Evolutionary conservation across 768 basidiomycete genomes (phyloP).

Genomic region (Clavaria fumosa): DNA sequence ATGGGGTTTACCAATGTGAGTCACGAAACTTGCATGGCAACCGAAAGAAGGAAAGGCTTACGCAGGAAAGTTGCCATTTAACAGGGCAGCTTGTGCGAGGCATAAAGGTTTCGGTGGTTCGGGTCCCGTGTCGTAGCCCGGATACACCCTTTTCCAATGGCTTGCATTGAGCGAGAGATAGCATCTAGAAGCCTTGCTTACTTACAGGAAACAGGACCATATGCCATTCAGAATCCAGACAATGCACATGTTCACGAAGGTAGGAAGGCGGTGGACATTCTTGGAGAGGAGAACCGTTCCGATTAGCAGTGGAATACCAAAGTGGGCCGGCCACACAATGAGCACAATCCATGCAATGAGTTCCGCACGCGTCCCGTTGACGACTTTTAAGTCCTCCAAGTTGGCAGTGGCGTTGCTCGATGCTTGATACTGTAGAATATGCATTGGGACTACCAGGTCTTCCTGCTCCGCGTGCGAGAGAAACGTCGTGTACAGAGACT

Average conservation of each 20-base stretch:
- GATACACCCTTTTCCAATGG: constrained; percentile 22
- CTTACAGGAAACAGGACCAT: constrained; percentile 27
- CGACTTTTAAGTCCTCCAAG: constrained; percentile 5
- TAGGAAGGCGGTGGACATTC: constrained; percentile 28
- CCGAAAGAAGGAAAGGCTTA: background rate
- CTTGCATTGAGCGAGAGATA: constrained; percentile 19
- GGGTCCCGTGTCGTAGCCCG: background rate
- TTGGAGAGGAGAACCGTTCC: constrained; percentile 25
- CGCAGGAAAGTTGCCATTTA: background rate
- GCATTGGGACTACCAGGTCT: no score
- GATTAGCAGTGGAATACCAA: constrained; percentile 31
- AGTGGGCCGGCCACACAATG: constrained; percentile 35
- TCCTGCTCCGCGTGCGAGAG: no score
- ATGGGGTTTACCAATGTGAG: background rate
- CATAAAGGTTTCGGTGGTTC: background rate
- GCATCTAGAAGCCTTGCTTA: background rate
- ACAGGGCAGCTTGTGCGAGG: background rate
- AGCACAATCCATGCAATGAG: constrained; percentile 28
- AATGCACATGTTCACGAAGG: constrained; percentile 30
- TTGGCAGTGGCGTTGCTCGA: no score
- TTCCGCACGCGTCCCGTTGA: constrained; percentile 26
- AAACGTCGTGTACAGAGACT: no score
- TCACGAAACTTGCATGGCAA: background rate
- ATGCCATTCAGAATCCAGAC: constrained; percentile 32
- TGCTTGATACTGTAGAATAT: no score